These are phyloP conservation scores for Trametes pubescens DNA, from an alignment of 1,284 basidiomycete genomes.

Conservation along the genomic window DNA sequence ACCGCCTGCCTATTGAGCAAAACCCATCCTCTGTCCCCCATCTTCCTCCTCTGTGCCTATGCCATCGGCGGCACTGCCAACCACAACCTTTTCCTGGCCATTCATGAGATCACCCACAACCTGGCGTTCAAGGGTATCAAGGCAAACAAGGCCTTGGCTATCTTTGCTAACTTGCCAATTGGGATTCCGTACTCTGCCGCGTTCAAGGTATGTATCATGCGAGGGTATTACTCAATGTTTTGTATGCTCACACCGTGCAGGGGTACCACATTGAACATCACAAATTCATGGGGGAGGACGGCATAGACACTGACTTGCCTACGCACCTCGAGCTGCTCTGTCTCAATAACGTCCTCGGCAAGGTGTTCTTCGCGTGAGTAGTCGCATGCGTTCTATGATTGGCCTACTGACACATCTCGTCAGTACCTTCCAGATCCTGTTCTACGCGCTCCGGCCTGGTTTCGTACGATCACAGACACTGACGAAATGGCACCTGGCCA, in stretches of 20 bases:
- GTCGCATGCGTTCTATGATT: background rate
- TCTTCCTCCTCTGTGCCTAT: constrained; percentile 86
- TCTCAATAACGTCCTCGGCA: constrained; percentile 95
- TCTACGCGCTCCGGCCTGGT: constrained; percentile 97
- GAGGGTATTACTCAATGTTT: background rate
- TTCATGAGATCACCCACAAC: constrained; percentile 99
- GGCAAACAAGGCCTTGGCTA: constrained; percentile 88
- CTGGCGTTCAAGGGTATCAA: constrained; percentile 88
- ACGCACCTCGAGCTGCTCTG: constrained; percentile 86
- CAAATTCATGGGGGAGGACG: constrained; percentile 95
- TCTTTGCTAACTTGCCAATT: constrained; percentile 93
- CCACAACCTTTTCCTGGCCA: constrained; percentile 97
- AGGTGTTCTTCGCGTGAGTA: constrained; percentile 94
- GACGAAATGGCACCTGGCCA: constrained; percentile 87
- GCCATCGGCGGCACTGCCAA: constrained; percentile 93
- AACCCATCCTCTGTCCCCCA: constrained; percentile 71
- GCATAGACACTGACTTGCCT: constrained; percentile 94
- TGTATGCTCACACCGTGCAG: constrained; percentile 44
- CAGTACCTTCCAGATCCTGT: constrained; percentile 97
- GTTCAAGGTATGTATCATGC: constrained; percentile 78
- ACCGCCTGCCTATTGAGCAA: constrained; percentile 73
- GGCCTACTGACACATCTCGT: background rate
- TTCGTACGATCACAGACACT: constrained; percentile 87
- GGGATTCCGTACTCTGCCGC: constrained; percentile 95
- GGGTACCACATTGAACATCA: constrained; percentile 96